A percentile compares a stretch with the other conserved stretches of the same genome.
These are phyloP conservation scores for Ceratobasidium sp. DNA, from an alignment of 1,284 basidiomycete species.

Conservation along the genomic window DNA sequence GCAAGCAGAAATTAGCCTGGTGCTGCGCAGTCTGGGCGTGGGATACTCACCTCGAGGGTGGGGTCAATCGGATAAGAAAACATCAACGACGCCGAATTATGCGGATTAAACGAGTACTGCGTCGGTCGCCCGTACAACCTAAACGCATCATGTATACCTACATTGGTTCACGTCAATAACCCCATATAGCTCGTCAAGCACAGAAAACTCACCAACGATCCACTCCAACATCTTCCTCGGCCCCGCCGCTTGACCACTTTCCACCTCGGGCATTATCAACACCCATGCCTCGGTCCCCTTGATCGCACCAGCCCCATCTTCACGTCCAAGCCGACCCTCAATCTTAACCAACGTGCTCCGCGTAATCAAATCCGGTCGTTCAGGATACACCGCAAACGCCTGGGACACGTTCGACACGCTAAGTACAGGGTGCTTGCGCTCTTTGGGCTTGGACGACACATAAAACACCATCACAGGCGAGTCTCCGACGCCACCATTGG, in stretches of 20 bases:
- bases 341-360: constrained; percentile 90
- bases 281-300: constrained; percentile 81
- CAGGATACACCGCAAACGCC: constrained; percentile 92
- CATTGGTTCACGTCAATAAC: neutral
- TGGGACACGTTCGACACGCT: constrained; percentile 65
- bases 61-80: constrained; percentile 85
- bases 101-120: constrained; percentile 87
- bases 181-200: constrained; percentile 11
- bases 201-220: constrained; percentile 77
- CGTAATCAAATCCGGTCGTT: constrained; percentile 90
- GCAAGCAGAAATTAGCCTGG: constrained; percentile 17
- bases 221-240: constrained; percentile 92
- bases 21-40: constrained; percentile 30
- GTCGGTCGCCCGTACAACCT: constrained; percentile 87
- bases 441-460: constrained; percentile 72
- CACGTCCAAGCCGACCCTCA: constrained; percentile 83
- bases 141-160: constrained; percentile 89
- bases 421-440: constrained; percentile 75
- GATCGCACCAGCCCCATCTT: constrained; percentile 74
- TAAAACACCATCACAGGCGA: constrained; percentile 70
- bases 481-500: constrained; percentile 1
- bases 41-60: constrained; percentile 73
- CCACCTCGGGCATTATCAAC: constrained; percentile 86
- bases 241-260: constrained; percentile 60
- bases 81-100: constrained; percentile 79